phyloP scores from a whole-genome alignment of 164 flowering plant species.

The Brasenia schreberi region DNA sequence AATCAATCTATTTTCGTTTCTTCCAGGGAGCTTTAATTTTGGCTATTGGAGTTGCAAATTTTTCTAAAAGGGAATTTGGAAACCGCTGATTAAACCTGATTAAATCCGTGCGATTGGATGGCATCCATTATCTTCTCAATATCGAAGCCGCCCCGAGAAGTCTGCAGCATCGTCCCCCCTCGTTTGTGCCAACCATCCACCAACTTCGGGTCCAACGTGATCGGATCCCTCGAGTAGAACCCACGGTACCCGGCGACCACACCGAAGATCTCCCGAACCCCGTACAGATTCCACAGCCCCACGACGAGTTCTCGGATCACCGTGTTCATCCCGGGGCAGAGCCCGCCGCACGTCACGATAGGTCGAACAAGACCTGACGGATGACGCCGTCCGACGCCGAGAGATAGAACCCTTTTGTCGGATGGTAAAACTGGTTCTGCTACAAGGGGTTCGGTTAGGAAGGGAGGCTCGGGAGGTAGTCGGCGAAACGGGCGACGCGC shows the following conservation, averaged over 20 bases:
- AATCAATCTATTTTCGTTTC: too few species aligned
- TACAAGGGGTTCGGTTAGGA: slow-evolving; percentile 37
- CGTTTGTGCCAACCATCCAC: slow-evolving; percentile 55
- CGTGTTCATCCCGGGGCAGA: slow-evolving; percentile 82
- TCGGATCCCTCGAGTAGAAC: slow-evolving; percentile 41
- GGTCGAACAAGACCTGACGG: slow-evolving; percentile 15
- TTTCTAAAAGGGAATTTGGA: too few species aligned
- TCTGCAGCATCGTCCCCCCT: slow-evolving; percentile 63
- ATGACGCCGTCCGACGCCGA: slow-evolving; percentile 14
- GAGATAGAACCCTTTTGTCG: slow-evolving; percentile 21
- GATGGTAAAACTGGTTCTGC: slow-evolving; percentile 40
- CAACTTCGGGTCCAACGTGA: slow-evolving; percentile 36
- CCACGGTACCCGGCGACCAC: slow-evolving; percentile 65
- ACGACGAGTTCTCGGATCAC: slow-evolving; percentile 73
- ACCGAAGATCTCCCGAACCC: slow-evolving; percentile 55
- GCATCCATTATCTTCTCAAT: slow-evolving; percentile 52
- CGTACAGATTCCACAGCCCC: slow-evolving; percentile 65
- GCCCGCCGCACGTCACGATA: slow-evolving; percentile 69
- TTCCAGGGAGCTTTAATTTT: too few species aligned
- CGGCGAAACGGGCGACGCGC: slow-evolving; percentile 30
- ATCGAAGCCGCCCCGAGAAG: slow-evolving; percentile 80
- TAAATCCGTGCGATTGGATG: slow-evolving; percentile 38
- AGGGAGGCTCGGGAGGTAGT: slow-evolving; percentile 28
- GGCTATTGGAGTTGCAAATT: too few species aligned
- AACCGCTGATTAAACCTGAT: slow-evolving; percentile 35